Base-by-base conservation (phyloP, 352 stramenopile species). In the Pythium brassicae region DNA sequence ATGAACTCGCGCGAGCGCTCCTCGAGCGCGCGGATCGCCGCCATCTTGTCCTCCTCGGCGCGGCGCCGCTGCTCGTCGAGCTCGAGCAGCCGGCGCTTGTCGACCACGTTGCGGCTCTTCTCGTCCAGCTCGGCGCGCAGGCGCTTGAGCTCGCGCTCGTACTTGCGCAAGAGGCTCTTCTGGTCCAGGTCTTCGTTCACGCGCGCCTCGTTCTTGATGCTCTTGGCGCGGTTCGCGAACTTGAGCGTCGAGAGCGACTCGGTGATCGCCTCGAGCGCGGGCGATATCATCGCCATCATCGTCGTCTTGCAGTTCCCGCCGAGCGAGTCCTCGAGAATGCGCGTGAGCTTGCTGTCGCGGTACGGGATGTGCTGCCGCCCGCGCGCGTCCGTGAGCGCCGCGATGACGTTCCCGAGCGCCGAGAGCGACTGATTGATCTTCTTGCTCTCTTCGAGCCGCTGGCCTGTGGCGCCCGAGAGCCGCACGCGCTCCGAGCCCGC, bases 281-380 rank as follows among this genome's bases (percentile, higher is more conserved):
- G 93, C 5, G 82, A 96, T 59, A 98, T 92, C 89, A 98, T 98
- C 4, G 90, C 92, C 83, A 98, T 97, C 94, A 98, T 98, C 20
- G 89, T 97, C 12, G 93, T 98, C 66, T 97, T 97, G 74, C 93
- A 98, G 59, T 98, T 97, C 7, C 89, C 88, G 23, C 88, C 87
- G 0, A 97, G 62, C 15, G 79, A 90, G 57, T 95, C 83, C 54
- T 95, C 81, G 7, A 98, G 59, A 44, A 98, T 97, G 7, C 91
- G 75, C 15, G 91, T 98, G n/a, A 98, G 86, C 61, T 98, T 98
- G 25, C 75, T 94, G 58, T 98, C 92, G 22, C 92, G 85, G 53
- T 98, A 98, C 15, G 90, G 92, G 51, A 98, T 97, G 53, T 98
- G 92, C 66, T 95, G 83, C 10, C 89, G 66, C 1, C 85, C 85